Evolutionary conservation across 768 basidiomycete genomes (phyloP), one percentile per base, ranked within the genome.

Genomic region (Amanita fuliginea): DNA sequence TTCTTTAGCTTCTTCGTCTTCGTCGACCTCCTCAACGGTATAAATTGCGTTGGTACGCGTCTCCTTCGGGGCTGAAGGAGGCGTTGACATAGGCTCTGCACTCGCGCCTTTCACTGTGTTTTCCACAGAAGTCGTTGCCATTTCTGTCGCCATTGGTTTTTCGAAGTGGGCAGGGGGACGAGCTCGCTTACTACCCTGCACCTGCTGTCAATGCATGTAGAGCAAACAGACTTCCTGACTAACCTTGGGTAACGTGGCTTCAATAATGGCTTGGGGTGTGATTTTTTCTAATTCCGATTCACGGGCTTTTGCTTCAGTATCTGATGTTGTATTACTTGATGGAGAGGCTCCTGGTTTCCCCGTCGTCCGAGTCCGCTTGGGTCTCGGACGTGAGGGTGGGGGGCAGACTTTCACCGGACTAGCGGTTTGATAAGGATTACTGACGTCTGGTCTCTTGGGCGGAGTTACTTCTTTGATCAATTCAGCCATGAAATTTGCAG

Each of bases 371-470:
- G 68, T 55, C 46, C 77, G 71, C 58, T 68, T 78, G 21, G 64
- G 59, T 55, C 62, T 69, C 57, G 74, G 54, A 44, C 68, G 64
- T 2, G 74, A 71, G 9, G 70, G 71, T 16, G 64, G 62, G 22
- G 66, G 66, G 52, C 69, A 71, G 40, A 70, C 68, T 22, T 43
- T 50, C 16, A 85, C 75, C 34, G 84, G 84, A 56, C 77, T 84
- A 13, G 80, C 78, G 16, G 75, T 73, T 60, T 88, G 82, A 57
- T 90, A 89, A 0, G 87, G 87, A 60, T 90, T 90, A 46, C 76
- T 77, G 37, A 87, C 72, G 56, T 84, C 86, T 18, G 76, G 72
- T 51, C 69, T 78, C 62, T 75, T 79, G 11, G 76, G 70, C 0
- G 83, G 81, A 0, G 82, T 81, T 6, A 75, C 78, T 55, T 83